phyloP scores from a whole-genome alignment of 2,329 filamentous ascomycete genomes.

The Seiridium unicorne region DNA sequence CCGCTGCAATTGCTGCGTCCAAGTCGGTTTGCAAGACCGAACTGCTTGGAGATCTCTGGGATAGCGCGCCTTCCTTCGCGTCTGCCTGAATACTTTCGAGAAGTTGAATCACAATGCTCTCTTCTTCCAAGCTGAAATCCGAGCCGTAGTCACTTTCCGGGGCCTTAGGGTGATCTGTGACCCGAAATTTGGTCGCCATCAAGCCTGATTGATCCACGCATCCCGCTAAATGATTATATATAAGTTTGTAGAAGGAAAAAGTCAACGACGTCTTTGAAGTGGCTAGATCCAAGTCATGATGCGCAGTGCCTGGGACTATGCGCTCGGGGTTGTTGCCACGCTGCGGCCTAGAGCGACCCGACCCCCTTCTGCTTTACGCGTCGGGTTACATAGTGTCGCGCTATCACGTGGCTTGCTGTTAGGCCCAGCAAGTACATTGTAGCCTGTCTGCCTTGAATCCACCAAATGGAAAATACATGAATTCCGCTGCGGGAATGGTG shows the following conservation, averaged over 20 bases:
- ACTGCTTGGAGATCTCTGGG: too few species aligned
- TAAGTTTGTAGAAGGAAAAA: neutral
- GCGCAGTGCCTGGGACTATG: neutral
- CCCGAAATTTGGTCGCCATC: neutral
- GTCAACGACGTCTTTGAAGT: neutral
- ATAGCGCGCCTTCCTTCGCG: neutral
- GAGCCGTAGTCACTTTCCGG: slow-evolving; percentile 30
- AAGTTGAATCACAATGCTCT: slow-evolving; percentile 25
- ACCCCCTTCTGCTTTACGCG: neutral
- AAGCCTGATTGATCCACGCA: neutral
- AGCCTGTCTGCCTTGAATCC: neutral
- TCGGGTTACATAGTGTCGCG: neutral
- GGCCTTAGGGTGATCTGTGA: slow-evolving; percentile 7
- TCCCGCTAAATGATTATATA: neutral
- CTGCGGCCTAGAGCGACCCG: neutral
- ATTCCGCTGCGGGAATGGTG: too few species aligned
- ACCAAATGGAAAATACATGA: too few species aligned
- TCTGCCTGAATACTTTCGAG: slow-evolving; percentile 13
- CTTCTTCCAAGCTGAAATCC: slow-evolving; percentile 29
- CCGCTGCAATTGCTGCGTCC: neutral
- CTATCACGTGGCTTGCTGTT: neutral
- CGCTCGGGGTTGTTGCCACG: neutral
- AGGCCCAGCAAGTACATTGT: neutral
- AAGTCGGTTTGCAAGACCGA: neutral
- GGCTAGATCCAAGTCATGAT: neutral